Evolutionary conservation across 2,329 filamentous ascomycete genomes (phyloP).

Genomic region (Xylariaceae sp.): DNA sequence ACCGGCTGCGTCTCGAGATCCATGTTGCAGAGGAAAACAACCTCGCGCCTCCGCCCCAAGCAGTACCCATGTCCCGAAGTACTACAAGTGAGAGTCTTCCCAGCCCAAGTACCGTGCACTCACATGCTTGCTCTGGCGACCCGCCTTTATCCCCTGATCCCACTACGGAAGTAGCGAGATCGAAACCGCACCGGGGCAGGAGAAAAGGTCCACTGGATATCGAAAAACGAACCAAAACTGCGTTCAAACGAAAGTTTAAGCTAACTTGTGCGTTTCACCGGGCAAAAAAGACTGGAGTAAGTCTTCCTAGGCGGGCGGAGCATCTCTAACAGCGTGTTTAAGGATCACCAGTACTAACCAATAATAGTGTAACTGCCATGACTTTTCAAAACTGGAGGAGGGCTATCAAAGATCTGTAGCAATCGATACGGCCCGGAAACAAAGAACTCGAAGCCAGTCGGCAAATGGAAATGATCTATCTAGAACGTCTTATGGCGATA

Average conservation of each 20-base stretch:
- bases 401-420: conserved; percentile 24
- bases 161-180: conserved; percentile 11
- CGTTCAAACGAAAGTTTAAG: conserved; percentile 40
- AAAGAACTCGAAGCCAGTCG: conserved; percentile 10
- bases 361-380: conserved; percentile 40
- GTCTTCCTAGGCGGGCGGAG: conserved; percentile 3
- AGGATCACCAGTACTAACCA: conserved; percentile 21
- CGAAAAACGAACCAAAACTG: conserved; percentile 35
- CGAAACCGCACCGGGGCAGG: conserved; percentile 35
- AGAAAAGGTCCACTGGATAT: conserved; percentile 36
- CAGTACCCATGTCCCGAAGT: conserved; percentile 31
- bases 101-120: conserved; percentile 32
- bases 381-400: conserved; percentile 39
- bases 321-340: background rate
- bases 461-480: conserved; percentile 13
- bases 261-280: conserved; percentile 37
- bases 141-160: conserved; percentile 23
- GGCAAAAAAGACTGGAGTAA: conserved; percentile 37
- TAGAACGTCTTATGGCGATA: conserved; percentile 19
- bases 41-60: conserved; percentile 26
- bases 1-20: conserved; percentile 28
- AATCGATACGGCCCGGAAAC: conserved; percentile 6
- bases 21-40: conserved; percentile 33
- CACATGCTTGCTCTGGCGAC: conserved; percentile 28
- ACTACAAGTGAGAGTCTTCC: conserved; percentile 29